phyloP scores from a whole-genome alignment of 2,329 filamentous ascomycete genomes.

The Colletotrichum navitas region DNA sequence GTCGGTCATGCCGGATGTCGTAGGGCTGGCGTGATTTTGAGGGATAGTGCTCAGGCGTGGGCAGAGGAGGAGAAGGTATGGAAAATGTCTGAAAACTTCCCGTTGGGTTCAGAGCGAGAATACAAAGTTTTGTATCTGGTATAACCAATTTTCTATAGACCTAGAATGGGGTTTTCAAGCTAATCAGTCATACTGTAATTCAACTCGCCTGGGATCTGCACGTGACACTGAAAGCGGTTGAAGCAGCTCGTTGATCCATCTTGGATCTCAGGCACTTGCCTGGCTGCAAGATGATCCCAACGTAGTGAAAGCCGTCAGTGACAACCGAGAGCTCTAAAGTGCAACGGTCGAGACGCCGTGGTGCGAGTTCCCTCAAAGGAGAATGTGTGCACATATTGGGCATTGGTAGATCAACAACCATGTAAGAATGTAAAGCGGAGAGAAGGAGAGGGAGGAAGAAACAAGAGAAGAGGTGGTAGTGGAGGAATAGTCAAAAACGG shows the following conservation, averaged over 20 bases:
- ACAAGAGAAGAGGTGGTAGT: not conserved
- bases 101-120: not conserved
- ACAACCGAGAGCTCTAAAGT: conserved; percentile 22
- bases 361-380: conserved; percentile 12
- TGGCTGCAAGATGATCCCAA: not conserved
- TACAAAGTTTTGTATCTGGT: not conserved
- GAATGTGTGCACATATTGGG: conserved; percentile 18
- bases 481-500: conserved; percentile 14
- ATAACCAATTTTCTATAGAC: not conserved
- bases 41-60: not conserved
- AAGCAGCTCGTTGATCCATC: conserved; percentile 18
- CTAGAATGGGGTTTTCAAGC: conserved; percentile 2
- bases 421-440: not conserved
- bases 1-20: conserved; percentile 53
- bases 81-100: not conserved
- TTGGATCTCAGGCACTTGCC: conserved; percentile 34
- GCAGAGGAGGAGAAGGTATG: not conserved
- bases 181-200: conserved; percentile 19
- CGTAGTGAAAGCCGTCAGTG: conserved; percentile 11
- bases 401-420: not conserved
- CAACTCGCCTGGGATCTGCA: not conserved
- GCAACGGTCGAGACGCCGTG: conserved; percentile 24
- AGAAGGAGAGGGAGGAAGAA: not conserved
- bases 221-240: not conserved
- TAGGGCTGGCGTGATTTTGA: not conserved